Evolutionary conservation across 2,329 filamentous ascomycete genomes (phyloP).

Genomic region (Aspergillus quadricinctus): DNA sequence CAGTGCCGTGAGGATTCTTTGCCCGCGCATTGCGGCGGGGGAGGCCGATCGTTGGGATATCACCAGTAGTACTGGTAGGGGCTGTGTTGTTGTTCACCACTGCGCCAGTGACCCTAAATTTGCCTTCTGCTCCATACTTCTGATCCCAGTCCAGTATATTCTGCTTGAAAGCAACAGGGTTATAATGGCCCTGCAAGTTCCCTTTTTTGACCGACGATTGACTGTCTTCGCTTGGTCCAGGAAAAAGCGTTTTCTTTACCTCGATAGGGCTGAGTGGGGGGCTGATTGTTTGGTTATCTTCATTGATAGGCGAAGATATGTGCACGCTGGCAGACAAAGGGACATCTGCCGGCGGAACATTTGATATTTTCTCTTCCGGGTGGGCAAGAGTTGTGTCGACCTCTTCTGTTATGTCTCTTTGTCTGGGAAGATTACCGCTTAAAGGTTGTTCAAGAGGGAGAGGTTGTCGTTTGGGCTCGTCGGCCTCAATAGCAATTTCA

Average conservation of each 20-base stretch:
- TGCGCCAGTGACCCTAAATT: conserved; percentile 37
- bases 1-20: conserved; percentile 1
- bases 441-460: conserved; percentile 4
- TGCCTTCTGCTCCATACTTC: conserved; percentile 50
- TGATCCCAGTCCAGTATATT: conserved; percentile 47
- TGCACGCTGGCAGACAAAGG: conserved; percentile 1
- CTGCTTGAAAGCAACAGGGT: conserved; percentile 49
- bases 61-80: conserved; percentile 7
- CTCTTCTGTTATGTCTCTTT: conserved; percentile 1
- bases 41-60: conserved; percentile 38
- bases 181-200: conserved; percentile 44
- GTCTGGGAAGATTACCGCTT: background rate
- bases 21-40: conserved; percentile 21
- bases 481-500: conserved; percentile 9
- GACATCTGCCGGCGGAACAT: background rate
- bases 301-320: conserved; percentile 11
- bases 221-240: conserved; percentile 12
- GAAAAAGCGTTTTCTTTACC: conserved; percentile 45
- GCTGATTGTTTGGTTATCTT: conserved; percentile 29
- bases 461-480: conserved; percentile 11
- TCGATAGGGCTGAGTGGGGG: conserved; percentile 39
- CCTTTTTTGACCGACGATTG: conserved; percentile 7
- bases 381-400: background rate
- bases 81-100: conserved; percentile 4
- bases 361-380: conserved; percentile 1